These are phyloP conservation scores for Calonectria multiphialidica DNA, from an alignment of 2,329 filamentous ascomycete species.

Conservation along the genomic window DNA sequence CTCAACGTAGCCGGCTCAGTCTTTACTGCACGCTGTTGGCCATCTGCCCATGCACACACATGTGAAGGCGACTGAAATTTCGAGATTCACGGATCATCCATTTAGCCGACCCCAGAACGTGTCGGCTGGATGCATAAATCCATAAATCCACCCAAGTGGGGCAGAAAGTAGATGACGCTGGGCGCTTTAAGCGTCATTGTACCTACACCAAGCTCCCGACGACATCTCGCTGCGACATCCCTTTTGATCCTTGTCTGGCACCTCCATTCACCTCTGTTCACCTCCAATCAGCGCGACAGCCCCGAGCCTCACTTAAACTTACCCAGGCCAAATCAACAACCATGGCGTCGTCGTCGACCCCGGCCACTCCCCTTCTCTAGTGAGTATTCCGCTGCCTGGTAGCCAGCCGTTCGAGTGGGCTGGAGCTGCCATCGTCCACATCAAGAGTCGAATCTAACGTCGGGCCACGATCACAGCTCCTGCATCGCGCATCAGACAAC, in stretches of 20 bases:
- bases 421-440: background rate
- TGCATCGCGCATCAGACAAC: conserved; percentile 96
- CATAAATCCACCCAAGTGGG: conserved; percentile 29
- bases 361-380: conserved; percentile 79
- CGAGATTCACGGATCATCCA: conserved; percentile 34
- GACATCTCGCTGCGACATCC: conserved; percentile 2
- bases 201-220: conserved; percentile 23
- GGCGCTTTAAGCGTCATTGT: conserved; percentile 39
- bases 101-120: conserved; percentile 26
- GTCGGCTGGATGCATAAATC: background rate
- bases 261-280: background rate
- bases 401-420: background rate
- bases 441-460: background rate
- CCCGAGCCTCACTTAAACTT: background rate
- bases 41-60: background rate
- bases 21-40: background rate
- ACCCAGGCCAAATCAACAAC: conserved; percentile 13
- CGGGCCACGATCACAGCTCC: conserved; percentile 65
- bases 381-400: conserved; percentile 55
- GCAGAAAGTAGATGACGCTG: conserved; percentile 37
- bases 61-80: conserved; percentile 34
- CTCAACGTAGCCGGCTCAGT: conserved; percentile 20
- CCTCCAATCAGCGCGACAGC: background rate
- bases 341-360: conserved; percentile 80
- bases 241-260: background rate